Percentiles rank a stretch among this genome's conserved stretches.
Evolutionary conservation across 768 basidiomycete genomes (phyloP).

Genomic region (Tulasnella sp.): DNA sequence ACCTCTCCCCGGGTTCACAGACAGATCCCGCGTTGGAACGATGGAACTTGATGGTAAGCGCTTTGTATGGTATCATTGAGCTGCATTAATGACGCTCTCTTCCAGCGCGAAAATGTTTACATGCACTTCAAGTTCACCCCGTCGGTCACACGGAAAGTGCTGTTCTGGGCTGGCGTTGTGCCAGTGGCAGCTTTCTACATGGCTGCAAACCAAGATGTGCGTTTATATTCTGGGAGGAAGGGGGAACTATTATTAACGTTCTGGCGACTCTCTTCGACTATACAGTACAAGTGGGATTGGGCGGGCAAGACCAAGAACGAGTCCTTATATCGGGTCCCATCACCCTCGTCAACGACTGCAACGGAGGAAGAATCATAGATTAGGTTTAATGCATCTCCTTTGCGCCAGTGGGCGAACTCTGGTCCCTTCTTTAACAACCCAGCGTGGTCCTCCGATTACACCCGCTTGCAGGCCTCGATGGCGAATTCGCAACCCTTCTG

Average conservation of each 20-base stretch:
- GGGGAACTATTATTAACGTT: background rate
- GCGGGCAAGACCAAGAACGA: slow-evolving; percentile 42
- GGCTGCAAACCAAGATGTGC: slow-evolving; percentile 4
- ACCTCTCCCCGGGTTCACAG: slow-evolving; percentile 37
- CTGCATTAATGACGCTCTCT: background rate
- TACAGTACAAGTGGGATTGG: slow-evolving; percentile 39
- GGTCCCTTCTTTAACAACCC: background rate
- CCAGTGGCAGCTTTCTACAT: slow-evolving; percentile 37
- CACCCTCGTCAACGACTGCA: background rate
- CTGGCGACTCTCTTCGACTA: background rate
- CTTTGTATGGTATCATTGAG: background rate
- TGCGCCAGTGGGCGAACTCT: background rate
- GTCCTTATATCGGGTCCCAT: slow-evolving; percentile 30
- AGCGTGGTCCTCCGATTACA: slow-evolving; percentile 37
- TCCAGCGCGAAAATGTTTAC: slow-evolving; percentile 77
- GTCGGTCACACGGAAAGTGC: slow-evolving; percentile 50
- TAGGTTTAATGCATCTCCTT: slow-evolving; percentile 19
- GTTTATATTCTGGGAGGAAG: background rate
- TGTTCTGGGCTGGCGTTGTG: slow-evolving; percentile 54
- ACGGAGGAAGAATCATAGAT: slow-evolving; percentile 26
- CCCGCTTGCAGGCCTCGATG: slow-evolving; percentile 78
- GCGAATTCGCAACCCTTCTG: slow-evolving; percentile 82
- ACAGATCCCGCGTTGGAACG: slow-evolving; percentile 47
- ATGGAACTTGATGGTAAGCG: slow-evolving; percentile 53
- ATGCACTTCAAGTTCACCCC: slow-evolving; percentile 74